These are phyloP conservation scores for Starmerella lactis-condensi DNA, from an alignment of 805 yeast genomes.

Conservation along the genomic window DNA sequence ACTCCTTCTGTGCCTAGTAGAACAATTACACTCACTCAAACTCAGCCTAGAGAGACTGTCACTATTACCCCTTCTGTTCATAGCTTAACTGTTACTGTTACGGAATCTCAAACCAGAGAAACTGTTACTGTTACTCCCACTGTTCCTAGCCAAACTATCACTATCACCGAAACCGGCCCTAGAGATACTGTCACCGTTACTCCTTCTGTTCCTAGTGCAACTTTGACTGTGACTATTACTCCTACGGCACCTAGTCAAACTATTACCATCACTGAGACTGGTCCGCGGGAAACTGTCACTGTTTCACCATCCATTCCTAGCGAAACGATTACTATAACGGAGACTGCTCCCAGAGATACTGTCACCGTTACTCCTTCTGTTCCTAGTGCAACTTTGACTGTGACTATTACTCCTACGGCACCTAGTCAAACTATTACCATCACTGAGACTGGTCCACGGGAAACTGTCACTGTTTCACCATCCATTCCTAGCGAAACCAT, in stretches of 20 bases:
- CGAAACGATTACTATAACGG: conserved; percentile 9
- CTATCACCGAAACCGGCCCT: conserved; percentile 9
- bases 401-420: conserved; percentile 14
- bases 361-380: conserved; percentile 12
- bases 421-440: conserved; percentile 3
- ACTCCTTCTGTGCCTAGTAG: conserved; percentile 4
- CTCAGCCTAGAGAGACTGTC: conserved; percentile 13
- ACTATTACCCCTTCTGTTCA: conserved; percentile 15
- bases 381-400: conserved; percentile 12
- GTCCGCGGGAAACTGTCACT: conserved; percentile 7
- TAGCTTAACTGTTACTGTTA: conserved; percentile 1
- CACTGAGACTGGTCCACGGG: neutral
- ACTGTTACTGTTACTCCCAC: too few relatives aligned
- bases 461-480: conserved; percentile 13
- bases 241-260: conserved; percentile 14
- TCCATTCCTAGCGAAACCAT: conserved; percentile 10
- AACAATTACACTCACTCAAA: too few relatives aligned
- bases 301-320: conserved; percentile 14
- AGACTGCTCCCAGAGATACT: conserved; percentile 8
- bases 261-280: neutral
- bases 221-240: conserved; percentile 14
- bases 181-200: conserved; percentile 6
- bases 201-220: conserved; percentile 6
- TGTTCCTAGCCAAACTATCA: conserved; percentile 1
- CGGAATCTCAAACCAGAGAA: conserved; percentile 12